phyloP scores from a whole-genome alignment of 192 early-diverging fungal species.

The Podila epicladia region DNA sequence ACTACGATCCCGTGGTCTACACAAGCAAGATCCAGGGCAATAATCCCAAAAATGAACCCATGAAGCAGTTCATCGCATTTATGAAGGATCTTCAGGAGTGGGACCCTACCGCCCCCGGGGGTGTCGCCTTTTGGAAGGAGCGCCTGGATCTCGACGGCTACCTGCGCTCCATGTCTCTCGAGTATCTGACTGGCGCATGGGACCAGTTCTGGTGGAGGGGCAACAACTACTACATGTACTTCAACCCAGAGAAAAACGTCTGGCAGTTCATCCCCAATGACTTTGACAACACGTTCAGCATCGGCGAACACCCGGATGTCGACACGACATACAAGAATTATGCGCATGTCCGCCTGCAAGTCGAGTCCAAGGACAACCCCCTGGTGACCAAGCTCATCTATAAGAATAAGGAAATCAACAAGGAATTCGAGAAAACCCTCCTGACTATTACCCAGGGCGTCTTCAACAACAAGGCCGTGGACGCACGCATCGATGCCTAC shows the following conservation, averaged over 20 bases:
- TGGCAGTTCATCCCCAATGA: constrained; percentile 51
- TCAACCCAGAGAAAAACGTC: constrained; percentile 13
- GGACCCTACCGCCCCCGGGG: constrained; percentile 10
- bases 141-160: constrained; percentile 33
- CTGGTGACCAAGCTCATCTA: constrained; percentile 45
- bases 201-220: constrained; percentile 42
- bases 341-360: constrained; percentile 9
- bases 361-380: constrained; percentile 19
- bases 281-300: constrained; percentile 54
- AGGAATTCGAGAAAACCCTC: constrained; percentile 28
- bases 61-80: constrained; percentile 39
- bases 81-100: constrained; percentile 39
- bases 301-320: constrained; percentile 17
- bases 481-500: constrained; percentile 33
- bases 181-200: constrained; percentile 51
- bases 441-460: constrained; percentile 11
- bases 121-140: constrained; percentile 24
- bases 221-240: constrained; percentile 52
- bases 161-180: constrained; percentile 38
- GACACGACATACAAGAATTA: constrained; percentile 32
- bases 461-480: constrained; percentile 17
- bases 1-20: constrained; percentile 42
- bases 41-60: constrained; percentile 9
- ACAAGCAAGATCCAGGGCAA: constrained; percentile 19
- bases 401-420: constrained; percentile 24